Evolutionary conservation across 2,329 filamentous ascomycete species (phyloP).

Genomic region (Penicillium paneum): DNA sequence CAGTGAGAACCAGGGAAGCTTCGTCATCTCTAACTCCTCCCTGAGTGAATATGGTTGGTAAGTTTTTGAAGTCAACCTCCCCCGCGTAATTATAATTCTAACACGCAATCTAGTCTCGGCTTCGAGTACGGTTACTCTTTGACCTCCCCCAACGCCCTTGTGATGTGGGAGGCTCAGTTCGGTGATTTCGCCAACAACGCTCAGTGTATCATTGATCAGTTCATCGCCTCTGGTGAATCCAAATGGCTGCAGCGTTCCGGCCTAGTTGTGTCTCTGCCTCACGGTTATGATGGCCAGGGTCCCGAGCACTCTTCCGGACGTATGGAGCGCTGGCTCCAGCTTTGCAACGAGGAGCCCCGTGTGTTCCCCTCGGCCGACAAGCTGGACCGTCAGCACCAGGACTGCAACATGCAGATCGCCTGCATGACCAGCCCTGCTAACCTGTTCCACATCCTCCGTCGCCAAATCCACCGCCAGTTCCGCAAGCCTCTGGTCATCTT

Average conservation of each 20-base stretch:
- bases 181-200: conserved; percentile 99
- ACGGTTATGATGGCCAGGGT: conserved; percentile 97
- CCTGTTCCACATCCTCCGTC: conserved; percentile 90
- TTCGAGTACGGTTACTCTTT: conserved; percentile 99
- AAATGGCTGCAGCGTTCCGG: conserved; percentile 99
- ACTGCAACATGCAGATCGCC: conserved; percentile 98
- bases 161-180: conserved; percentile 99
- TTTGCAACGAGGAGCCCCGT: conserved; percentile 95
- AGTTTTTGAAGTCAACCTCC: conserved; percentile 25
- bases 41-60: conserved; percentile 67
- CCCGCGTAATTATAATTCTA: conserved; percentile 38
- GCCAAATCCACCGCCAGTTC: conserved; percentile 99
- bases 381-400: conserved; percentile 94
- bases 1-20: conserved; percentile 86
- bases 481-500: conserved; percentile 96
- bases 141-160: conserved; percentile 91
- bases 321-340: conserved; percentile 94
- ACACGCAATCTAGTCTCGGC: conserved; percentile 70
- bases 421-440: conserved; percentile 97
- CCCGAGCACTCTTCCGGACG: conserved; percentile 97
- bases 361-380: conserved; percentile 85
- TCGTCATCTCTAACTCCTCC: conserved; percentile 96
- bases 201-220: conserved; percentile 98
- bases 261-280: conserved; percentile 91
- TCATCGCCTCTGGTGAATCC: conserved; percentile 92